Percentiles rank a stretch among this genome's conserved stretches.
phyloP scores from a whole-genome alignment of 306 rosid species.

The Potentilla sterilis region DNA sequence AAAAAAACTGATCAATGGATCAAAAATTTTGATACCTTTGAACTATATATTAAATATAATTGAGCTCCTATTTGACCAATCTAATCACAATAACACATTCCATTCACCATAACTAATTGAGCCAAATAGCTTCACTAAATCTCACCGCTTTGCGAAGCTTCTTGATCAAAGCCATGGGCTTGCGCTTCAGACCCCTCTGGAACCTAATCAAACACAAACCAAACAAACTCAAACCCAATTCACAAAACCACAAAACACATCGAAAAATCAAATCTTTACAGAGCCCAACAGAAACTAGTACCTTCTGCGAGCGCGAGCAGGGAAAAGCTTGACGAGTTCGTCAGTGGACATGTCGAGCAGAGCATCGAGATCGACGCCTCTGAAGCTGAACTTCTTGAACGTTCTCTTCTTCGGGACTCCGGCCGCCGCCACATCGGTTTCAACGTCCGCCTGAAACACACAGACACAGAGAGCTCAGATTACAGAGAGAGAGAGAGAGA shows the following conservation, averaged over 20 bases:
- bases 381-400: conserved; percentile 88
- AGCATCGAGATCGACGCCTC: conserved; percentile 84
- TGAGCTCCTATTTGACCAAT: not conserved
- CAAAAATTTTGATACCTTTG: not conserved
- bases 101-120: not conserved
- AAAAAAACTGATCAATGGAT: too few species aligned
- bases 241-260: not conserved
- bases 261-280: not conserved
- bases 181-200: conserved; percentile 84
- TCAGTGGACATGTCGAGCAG: conserved; percentile 91
- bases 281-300: not conserved
- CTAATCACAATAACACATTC: not conserved
- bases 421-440: conserved; percentile 51
- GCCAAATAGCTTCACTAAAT: not conserved
- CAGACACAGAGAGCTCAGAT: not conserved
- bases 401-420: conserved; percentile 87
- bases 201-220: conserved; percentile 38
- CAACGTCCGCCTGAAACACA: conserved; percentile 66
- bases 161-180: conserved; percentile 95
- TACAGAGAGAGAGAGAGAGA: not conserved
- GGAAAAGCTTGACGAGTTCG: conserved; percentile 81
- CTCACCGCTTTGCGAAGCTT: conserved; percentile 92
- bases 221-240: conserved; percentile 5
- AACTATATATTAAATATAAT: not conserved
- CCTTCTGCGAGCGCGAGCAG: conserved; percentile 90